Conservation (phyloP, 2,329 filamentous ascomycete species). For the Ophioceras dolichostomum region DNA sequence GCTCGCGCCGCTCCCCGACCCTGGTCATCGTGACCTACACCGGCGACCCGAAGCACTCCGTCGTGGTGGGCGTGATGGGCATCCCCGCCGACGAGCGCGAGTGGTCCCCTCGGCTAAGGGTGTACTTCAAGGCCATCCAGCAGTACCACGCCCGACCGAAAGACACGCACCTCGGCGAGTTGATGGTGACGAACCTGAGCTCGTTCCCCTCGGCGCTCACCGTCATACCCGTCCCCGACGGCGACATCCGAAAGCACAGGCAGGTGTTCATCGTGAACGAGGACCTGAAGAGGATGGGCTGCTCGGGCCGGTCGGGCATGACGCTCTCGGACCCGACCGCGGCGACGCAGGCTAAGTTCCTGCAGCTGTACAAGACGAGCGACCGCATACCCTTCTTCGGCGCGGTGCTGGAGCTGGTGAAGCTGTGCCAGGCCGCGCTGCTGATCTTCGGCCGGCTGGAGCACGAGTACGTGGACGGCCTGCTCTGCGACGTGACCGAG, state of each 20-base stretch:
- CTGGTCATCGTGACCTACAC: conserved; percentile 90
- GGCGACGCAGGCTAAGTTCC: conserved; percentile 82
- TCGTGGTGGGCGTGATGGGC: conserved; percentile 69
- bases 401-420: conserved; percentile 79
- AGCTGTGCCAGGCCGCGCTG: conserved; percentile 80
- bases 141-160: conserved; percentile 76
- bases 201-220: conserved; percentile 85
- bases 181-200: conserved; percentile 92
- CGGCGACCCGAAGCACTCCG: conserved; percentile 65
- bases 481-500: conserved; percentile 90
- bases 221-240: conserved; percentile 81
- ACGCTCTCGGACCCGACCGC: conserved; percentile 65
- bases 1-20: conserved; percentile 79
- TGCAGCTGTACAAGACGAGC: conserved; percentile 78
- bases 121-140: conserved; percentile 78
- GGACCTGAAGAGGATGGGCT: conserved; percentile 81
- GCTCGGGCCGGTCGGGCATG: conserved; percentile 78
- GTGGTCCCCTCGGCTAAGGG: conserved; percentile 68
- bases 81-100: conserved; percentile 67
- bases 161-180: conserved; percentile 67
- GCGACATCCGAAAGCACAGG: conserved; percentile 68
- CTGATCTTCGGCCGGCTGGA: conserved; percentile 79
- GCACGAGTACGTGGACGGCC: conserved; percentile 80
- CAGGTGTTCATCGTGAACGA: conserved; percentile 90
- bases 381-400: conserved; percentile 68